Percentiles rank a stretch among this genome's conserved stretches.
phyloP scores from a whole-genome alignment of 192 early-diverging fungal genomes.

The Podochytrium sp. region DNA sequence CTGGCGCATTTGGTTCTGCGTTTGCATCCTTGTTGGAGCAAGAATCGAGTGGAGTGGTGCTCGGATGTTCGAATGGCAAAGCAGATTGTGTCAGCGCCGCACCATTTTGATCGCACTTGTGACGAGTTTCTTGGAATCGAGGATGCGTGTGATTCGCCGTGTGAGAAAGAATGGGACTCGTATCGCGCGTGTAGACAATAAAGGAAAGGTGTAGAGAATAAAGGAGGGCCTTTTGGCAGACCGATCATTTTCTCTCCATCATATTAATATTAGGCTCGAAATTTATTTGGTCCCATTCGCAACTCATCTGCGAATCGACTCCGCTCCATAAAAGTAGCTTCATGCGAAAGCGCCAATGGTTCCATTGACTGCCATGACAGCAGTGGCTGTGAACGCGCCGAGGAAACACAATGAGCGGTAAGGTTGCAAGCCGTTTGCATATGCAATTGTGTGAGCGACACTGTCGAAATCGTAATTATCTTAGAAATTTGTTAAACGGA shows the following conservation, averaged over 20 bases:
- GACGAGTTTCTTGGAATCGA: constrained; percentile 38
- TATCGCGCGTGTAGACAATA: too few species aligned
- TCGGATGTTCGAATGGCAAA: neutral
- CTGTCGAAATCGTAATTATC: too few species aligned
- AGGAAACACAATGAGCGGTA: neutral
- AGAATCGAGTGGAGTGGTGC: neutral
- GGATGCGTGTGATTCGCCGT: constrained; percentile 52
- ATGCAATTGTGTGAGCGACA: too few species aligned
- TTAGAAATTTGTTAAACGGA: too few species aligned
- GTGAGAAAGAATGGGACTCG: constrained; percentile 44
- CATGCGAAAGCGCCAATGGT: neutral
- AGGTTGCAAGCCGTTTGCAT: too few species aligned
- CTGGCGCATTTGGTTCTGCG: too few species aligned
- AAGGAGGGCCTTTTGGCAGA: constrained; percentile 39
- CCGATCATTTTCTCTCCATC: neutral
- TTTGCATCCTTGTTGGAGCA: too few species aligned
- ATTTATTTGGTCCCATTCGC: too few species aligned
- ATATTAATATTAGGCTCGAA: neutral
- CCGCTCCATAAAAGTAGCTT: neutral
- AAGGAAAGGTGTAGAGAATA: too few species aligned
- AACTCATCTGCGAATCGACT: too few species aligned
- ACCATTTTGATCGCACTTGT: neutral
- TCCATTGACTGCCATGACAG: neutral
- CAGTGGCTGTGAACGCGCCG: neutral
- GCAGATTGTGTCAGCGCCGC: neutral